Evolutionary conservation across 1,284 basidiomycete species (phyloP).

Genomic region (Hortiboletus rubellus): DNA sequence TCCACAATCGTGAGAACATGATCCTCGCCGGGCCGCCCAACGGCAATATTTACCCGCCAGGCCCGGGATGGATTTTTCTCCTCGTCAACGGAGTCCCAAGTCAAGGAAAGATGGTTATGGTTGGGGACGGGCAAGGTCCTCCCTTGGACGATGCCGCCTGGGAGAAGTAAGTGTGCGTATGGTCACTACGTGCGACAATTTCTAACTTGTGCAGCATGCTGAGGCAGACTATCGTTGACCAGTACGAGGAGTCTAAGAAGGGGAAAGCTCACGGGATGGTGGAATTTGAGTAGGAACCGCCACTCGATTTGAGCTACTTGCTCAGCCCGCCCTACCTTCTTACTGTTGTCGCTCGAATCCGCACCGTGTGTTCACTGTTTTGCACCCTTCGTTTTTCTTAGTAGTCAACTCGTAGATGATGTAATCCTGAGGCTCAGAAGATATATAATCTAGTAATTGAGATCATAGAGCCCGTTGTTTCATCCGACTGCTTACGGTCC

Average conservation of each 20-base stretch:
- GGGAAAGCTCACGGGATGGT: conserved; percentile 20
- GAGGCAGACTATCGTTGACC: conserved; percentile 49
- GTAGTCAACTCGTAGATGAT: conserved; percentile 12
- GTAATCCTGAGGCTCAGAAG: conserved; percentile 2
- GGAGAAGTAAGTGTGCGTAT: conserved; percentile 50
- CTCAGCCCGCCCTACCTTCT: background rate
- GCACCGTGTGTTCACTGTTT: background rate
- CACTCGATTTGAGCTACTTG: no score
- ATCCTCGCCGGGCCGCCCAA: conserved; percentile 60
- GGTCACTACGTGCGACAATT: conserved; percentile 17
- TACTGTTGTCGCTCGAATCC: background rate
- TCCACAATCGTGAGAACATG: conserved; percentile 40
- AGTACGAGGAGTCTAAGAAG: conserved; percentile 47
- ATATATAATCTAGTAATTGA: conserved; percentile 11
- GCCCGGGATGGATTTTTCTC: conserved; percentile 77
- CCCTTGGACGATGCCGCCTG: conserved; percentile 54
- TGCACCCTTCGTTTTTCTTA: conserved; percentile 1
- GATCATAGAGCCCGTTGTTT: conserved; percentile 77
- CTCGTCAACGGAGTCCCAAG: conserved; percentile 72
- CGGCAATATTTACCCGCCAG: conserved; percentile 71
- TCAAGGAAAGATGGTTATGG: conserved; percentile 61
- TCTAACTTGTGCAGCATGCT: conserved; percentile 36
- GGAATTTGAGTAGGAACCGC: background rate
- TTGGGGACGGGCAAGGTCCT: conserved; percentile 66
- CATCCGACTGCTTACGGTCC: conserved; percentile 92